Evolutionary conservation across 1,139 yeast genomes (phyloP).

Genomic region (Debaryomycetaceae sp.): DNA sequence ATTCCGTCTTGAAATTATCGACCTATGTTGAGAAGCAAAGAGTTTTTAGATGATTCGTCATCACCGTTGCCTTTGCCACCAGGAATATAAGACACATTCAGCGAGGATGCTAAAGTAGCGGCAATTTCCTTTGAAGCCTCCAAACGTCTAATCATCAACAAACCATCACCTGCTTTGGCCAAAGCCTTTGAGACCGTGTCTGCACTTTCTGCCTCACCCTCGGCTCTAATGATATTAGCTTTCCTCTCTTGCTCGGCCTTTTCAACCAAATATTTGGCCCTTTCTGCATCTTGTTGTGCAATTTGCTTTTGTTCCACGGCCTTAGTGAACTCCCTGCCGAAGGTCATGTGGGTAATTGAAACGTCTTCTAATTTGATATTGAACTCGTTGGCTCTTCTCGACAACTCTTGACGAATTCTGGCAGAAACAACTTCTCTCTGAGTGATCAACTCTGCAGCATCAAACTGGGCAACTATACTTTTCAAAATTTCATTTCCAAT

Average conservation of each 20-base stretch:
- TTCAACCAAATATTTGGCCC: constrained; percentile 91
- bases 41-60: constrained; percentile 27
- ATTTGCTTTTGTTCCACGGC: constrained; percentile 99
- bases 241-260: constrained; percentile 97
- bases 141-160: constrained; percentile 87
- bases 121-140: constrained; percentile 98
- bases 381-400: constrained; percentile 83
- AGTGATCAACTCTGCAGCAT: constrained; percentile 95
- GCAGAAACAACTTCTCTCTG: constrained; percentile 95
- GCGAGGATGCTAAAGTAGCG: constrained; percentile 72
- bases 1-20: constrained; percentile 16
- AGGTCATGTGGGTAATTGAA: constrained; percentile 96
- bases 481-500: constrained; percentile 95
- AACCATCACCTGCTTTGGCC: constrained; percentile 93
- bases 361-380: constrained; percentile 93
- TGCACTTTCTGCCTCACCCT: constrained; percentile 97
- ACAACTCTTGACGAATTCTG: constrained; percentile 82
- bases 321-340: constrained; percentile 94
- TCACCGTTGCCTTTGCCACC: constrained; percentile 36
- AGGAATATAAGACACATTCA: constrained; percentile 92
- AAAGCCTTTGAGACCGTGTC: constrained; percentile 92
- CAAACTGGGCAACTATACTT: constrained; percentile 95
- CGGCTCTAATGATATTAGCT: constrained; percentile 94
- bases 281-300: constrained; percentile 98
- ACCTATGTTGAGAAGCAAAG: constrained; percentile 41